These are phyloP conservation scores for Datura wrightii DNA, from an alignment of 257 asterid species.

Conservation along the genomic window DNA sequence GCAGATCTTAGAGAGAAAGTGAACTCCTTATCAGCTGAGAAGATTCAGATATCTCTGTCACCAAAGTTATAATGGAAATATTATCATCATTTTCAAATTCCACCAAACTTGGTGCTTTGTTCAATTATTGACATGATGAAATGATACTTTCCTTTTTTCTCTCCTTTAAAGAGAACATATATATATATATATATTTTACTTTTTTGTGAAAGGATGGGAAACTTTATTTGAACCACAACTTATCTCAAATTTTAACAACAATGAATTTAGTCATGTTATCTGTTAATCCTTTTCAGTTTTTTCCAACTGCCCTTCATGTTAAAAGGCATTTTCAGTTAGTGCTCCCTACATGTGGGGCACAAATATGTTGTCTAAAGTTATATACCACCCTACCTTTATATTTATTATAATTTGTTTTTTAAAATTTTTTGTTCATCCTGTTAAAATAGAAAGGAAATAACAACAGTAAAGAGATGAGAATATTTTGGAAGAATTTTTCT, in stretches of 20 bases:
- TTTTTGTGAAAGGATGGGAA: background rate
- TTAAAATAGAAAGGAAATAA: too few relatives aligned
- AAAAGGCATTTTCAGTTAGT: background rate
- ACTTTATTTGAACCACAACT: slow-evolving; percentile 23
- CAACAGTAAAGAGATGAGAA: too few relatives aligned
- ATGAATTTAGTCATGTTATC: slow-evolving; percentile 12
- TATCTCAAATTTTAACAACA: background rate
- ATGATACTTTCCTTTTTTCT: background rate
- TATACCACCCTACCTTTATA: too few relatives aligned
- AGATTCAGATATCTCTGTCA: slow-evolving; percentile 25
- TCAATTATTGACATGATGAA: slow-evolving; percentile 27
- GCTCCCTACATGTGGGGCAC: slow-evolving; percentile 1
- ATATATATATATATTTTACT: background rate
- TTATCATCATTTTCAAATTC: slow-evolving; percentile 27
- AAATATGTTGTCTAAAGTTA: background rate
- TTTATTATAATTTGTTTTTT: too few relatives aligned
- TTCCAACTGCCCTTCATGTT: background rate
- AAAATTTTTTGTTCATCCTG: too few relatives aligned
- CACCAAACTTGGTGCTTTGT: slow-evolving; percentile 3
- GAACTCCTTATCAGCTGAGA: slow-evolving; percentile 25
- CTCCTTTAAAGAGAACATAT: background rate
- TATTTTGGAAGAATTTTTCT: too few relatives aligned
- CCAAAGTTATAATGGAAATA: slow-evolving; percentile 11
- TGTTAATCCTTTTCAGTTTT: background rate
- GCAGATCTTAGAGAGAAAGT: slow-evolving; percentile 12